These are phyloP conservation scores for Closterium sp. DNA, from an alignment of 139 green algal genomes.

Conservation along the genomic window DNA sequence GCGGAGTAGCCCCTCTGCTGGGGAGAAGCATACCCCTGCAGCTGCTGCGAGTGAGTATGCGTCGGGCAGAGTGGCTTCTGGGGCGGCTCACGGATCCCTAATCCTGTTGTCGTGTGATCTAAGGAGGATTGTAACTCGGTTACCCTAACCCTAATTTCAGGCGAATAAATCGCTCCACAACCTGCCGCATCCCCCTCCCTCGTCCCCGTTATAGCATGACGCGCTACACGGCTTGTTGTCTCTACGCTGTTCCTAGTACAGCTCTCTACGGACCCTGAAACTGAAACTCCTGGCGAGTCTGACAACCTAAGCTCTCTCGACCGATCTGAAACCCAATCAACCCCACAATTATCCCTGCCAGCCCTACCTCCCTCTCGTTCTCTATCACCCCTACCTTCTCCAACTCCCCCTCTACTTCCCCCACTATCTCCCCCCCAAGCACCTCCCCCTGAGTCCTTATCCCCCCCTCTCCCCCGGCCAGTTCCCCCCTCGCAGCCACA, in stretches of 20 bases:
- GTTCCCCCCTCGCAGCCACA: neutral
- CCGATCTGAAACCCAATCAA: neutral
- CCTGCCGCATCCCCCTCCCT: neutral
- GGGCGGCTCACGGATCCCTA: no score
- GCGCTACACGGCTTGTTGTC: neutral
- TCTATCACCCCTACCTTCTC: no score
- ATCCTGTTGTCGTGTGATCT: neutral
- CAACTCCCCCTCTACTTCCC: neutral
- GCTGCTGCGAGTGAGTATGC: no score
- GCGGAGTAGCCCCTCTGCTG: neutral
- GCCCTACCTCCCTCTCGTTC: neutral
- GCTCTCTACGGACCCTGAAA: neutral
- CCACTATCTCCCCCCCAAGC: neutral
- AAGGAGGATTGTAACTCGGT: neutral
- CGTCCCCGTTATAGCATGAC: neutral
- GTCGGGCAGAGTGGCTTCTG: no score
- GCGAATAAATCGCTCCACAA: neutral
- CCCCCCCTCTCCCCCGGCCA: neutral
- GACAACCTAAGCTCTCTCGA: neutral
- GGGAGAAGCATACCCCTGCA: neutral
- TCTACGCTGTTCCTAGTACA: neutral
- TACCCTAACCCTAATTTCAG: neutral
- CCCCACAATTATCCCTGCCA: neutral
- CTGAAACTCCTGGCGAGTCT: neutral
- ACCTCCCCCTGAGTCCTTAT: neutral